Conservation (phyloP, 768 basidiomycete genomes). For the Cubamyces lactineus region DNA sequence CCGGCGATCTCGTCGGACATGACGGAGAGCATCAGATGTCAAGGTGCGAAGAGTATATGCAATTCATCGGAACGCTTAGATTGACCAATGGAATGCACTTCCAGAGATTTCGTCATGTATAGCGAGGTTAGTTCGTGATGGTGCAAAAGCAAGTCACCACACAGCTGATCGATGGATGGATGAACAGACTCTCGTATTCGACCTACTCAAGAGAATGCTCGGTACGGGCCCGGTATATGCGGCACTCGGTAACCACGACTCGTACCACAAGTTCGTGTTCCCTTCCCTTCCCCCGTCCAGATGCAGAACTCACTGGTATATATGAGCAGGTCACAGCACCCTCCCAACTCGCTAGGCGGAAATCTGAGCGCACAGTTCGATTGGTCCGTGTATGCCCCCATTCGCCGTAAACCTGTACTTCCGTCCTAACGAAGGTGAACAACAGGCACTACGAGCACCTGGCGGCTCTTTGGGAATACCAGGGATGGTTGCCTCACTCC, state of each 20-base stretch:
- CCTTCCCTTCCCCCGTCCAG: background rate
- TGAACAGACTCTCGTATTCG: constrained; percentile 61
- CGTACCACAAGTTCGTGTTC: constrained; percentile 58
- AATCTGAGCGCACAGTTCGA: constrained; percentile 61
- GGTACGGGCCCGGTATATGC: constrained; percentile 73
- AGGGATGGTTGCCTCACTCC: constrained; percentile 65
- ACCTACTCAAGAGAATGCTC: constrained; percentile 63
- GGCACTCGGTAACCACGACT: constrained; percentile 79
- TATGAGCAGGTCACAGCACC: constrained; percentile 55
- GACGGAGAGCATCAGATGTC: constrained; percentile 67
- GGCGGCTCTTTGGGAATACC: constrained; percentile 68
- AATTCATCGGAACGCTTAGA: background rate
- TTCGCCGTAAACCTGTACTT: too few species aligned
- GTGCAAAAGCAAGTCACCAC: background rate
- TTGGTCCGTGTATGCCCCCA: constrained; percentile 44
- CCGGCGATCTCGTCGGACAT: constrained; percentile 76
- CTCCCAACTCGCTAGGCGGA: constrained; percentile 59
- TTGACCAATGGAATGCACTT: background rate
- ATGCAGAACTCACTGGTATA: background rate
- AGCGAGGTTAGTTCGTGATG: constrained; percentile 50
- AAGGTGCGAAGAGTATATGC: constrained; percentile 43
- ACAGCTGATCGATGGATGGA: background rate
- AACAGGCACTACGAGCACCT: constrained; percentile 78
- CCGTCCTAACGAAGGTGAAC: background rate
- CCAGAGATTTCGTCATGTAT: constrained; percentile 61